Evolutionary conservation across 31 red algal species (phyloP), one percentile per base, ranked within the genome.

Genomic region (Bonnemaisonia californica): DNA sequence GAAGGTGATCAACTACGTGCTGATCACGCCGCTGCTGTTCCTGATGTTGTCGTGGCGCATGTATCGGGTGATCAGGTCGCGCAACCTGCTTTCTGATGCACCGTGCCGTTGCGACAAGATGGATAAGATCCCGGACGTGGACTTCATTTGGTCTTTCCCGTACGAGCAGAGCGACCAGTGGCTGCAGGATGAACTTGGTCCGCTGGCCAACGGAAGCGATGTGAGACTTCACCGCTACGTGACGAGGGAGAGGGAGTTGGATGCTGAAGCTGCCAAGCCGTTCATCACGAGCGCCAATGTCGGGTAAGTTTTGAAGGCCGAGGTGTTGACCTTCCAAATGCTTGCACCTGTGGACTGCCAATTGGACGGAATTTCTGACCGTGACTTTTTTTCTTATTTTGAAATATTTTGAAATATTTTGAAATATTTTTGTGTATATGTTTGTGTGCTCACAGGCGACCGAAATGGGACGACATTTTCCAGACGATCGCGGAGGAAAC

Each of bases 111-210:
- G 77, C 41, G 22, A 69, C 2, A 55, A 60, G 26, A 37, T 39
- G 18, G 2, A 54, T 1, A 59, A 78, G 2, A 48, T 79, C 2
- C 89, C 81, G 3, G 81, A 84, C 29, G 89, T 85, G n/a, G 90
- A 93, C 77, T 93, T 93, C 87, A 74, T 93, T n/a, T 93, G 90
- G 90, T 80, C 90, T 22, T 74, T 74, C 1, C 90, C 82, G 23
- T 71, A 71, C 24, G 42, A 55, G 55, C 59, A 75, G n/a, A 73
- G 71, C 66, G 90, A 93, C 56, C 34, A 75, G 26, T 93, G 90
- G 90, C 57, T 93, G 40, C 54, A 76, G 2, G 58, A 74, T 11
- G 90, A 93, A 57, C 58, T 93, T 16, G 74, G 31, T 57, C 69
- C 70, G 42, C 13, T 90, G 29, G 69, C 81, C 5, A 65, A 62